Evolutionary conservation across 495 filamentous ascomycete species (phyloP), one percentile per base, ranked within the genome.

Genomic region (Neurospora hispaniola): DNA sequence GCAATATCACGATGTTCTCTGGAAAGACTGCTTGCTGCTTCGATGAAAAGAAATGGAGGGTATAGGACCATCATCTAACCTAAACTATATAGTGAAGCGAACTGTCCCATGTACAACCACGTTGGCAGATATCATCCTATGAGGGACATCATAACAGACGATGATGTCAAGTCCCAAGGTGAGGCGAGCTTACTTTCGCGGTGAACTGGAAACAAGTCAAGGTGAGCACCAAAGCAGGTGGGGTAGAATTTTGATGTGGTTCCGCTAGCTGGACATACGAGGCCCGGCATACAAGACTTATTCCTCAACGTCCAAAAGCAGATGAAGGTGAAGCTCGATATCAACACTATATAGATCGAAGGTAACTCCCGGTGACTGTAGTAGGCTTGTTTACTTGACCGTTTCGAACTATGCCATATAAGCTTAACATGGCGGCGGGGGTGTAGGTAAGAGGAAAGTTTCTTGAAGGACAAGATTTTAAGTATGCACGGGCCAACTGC

Each of bases 241-340:
- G 78, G 78, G 79, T 78, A 78, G 76, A 78, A 76, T 72, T 79
- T 79, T 66, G 14, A 66, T 35, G 54, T 31, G 54, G 27, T 4
- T 0, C 6, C 27, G 35, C 54, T 66, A 35, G 27, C 54, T 62
- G 14, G 2, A 31, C 8, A 31, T 62, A 10, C 54, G 14, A 66
- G 54, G 54, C 3, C 27, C 14, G 2, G 31, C 54, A 35, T 1
- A 35, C 35, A 31, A 12, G 54, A 38, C 6, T 66, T 11, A 9
- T 11, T 11, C 40, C 40, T 11, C 40, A 11, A 41, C 27, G 18
- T 59, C 54, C 27, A 16, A 27, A 66, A 35, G 27, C 27, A 35
- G 23, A 8, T 38, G 27, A 35, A 6, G 27, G 18, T 3, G 3
- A 31, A 2, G 27, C 23, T 38, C 12, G 23, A 66, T 4, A 38